Evolutionary conservation across 768 basidiomycete genomes (phyloP), one percentile per base, ranked within the genome.

Genomic region (Phylloporus sp.): DNA sequence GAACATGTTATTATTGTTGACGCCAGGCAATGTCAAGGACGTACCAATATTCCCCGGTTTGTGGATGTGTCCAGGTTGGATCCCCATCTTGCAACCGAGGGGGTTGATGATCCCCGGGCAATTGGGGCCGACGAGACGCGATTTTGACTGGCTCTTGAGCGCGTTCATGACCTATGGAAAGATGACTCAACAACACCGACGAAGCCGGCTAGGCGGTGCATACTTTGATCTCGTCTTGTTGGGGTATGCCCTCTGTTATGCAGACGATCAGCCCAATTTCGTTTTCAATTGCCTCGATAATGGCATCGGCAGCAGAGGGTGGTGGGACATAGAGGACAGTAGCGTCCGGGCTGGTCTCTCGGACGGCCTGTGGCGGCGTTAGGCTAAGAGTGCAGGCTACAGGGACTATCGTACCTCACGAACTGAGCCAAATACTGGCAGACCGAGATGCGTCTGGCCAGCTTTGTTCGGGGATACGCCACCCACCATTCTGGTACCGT

Each of bases 21-120:
- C 11, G 9, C 4, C 16, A 20, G 3, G 20, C 15, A n/a, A 12
- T 23, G 18, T 38, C 34, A 27, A 38, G 13, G 4, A 66, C 80
- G 29, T 60, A 90, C 95, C 95, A 60, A 99, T 95, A 61, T 90
- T 92, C 48, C 97, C 97, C 50, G 95, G 94, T 60, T 71, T 91
- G 76, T 98, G 97, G 62, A 99, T 97, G 68, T 97, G 93, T 24
- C 94, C 97, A 12, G 97, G 97, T 64, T 91, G 89, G 65, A 99
- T 99, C 53, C 97, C 97, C 85, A 99, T 97, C 78, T 98, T 98
- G 79, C 97, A 99, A 20, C 95, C 95, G 35, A 88, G 77, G 16
- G 95, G 95, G 65, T 95, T 95, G 66, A 98, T 97, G 63, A 99
- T 86, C 67, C 97, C 97, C 2, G 97, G 97, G 73, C 97, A 99